phyloP scores from a whole-genome alignment of 345 rosid genomes.

The Brassica rapa region DNA sequence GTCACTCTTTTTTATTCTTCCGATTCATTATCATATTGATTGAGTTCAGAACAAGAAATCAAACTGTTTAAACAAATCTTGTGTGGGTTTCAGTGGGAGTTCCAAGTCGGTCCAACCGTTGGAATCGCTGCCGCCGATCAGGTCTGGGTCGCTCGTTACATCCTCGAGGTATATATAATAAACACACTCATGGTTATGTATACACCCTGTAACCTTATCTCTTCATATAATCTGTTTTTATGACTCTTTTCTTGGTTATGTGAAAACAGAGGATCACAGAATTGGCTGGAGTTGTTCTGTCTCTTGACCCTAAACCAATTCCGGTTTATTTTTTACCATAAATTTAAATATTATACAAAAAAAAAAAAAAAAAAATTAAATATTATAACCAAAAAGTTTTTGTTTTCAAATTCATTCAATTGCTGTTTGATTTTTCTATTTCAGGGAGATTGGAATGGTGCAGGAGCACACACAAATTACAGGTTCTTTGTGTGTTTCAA shows the following conservation, averaged over 20 bases:
- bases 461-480: conserved; percentile 93
- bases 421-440: neutral
- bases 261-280: conserved; percentile 73
- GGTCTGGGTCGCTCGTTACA: conserved; percentile 76
- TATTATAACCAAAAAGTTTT: neutral
- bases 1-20: neutral
- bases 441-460: conserved; percentile 95
- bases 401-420: neutral
- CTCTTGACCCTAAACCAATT: conserved; percentile 89
- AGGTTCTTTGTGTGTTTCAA: conserved; percentile 40
- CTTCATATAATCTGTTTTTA: neutral
- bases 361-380: too few relatives aligned
- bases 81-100: conserved; percentile 63
- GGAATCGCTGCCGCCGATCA: conserved; percentile 81
- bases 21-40: neutral
- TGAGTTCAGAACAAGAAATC: neutral
- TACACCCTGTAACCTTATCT: neutral
- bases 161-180: conserved; percentile 61
- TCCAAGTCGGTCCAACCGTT: conserved; percentile 75
- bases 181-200: neutral
- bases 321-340: conserved; percentile 41
- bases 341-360: neutral
- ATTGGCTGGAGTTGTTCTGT: conserved; percentile 66
- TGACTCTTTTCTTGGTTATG: conserved; percentile 21
- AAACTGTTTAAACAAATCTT: neutral